Base-by-base conservation (phyloP, 768 basidiomycete genomes). In the Holtermanniella nyarrowii region DNA sequence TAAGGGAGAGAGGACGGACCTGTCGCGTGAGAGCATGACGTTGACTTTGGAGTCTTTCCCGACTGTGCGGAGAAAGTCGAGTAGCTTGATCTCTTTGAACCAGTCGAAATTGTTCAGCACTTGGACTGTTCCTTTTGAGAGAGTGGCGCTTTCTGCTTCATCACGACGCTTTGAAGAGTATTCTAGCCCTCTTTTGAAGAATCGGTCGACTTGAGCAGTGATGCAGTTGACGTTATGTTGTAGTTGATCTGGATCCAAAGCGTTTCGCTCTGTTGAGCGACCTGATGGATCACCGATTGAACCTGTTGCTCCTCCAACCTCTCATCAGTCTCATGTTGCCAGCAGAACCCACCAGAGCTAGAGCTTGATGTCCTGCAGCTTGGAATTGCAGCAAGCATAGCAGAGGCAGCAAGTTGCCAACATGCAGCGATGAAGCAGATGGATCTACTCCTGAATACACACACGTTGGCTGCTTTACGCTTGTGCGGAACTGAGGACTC, bases 281-380 rank as follows among this genome's bases (percentile, higher is more conserved):
- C 95, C 93, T 3, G 91, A 93, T 5, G 95, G 95, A 66, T 99
- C 95, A 4, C 95, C 95, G 42, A 99, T 83, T n/a, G 85, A 81
- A 7, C 89, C 95, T 0, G 93, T 97, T 7, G 89, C 91, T 0
- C 89, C 90, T 26, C 95, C 93, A 68, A 96, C 85, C 93, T 97
- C 64, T 1, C 20, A 5, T 41, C 12, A 24, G 40, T 16, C 37
- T 11, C 42, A 11, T 25, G 25, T 26, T n/a, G 7, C 25, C 41
- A 55, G 37, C 3, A 43, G 46, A 1, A 71, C 86, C 73, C 64
- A 95, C 93, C 23, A 99, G 77, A 3, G 87, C 83, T 26, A 97
- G 82, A 39, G 82, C 76, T 24, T 76, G 75, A 71, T 97, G 89
- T 1, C 93, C 93, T n/a, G 78, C 77, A 37, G 86, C 62, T 43